phyloP scores from a whole-genome alignment of 345 rosid genomes.

The Lepidium didymum region DNA sequence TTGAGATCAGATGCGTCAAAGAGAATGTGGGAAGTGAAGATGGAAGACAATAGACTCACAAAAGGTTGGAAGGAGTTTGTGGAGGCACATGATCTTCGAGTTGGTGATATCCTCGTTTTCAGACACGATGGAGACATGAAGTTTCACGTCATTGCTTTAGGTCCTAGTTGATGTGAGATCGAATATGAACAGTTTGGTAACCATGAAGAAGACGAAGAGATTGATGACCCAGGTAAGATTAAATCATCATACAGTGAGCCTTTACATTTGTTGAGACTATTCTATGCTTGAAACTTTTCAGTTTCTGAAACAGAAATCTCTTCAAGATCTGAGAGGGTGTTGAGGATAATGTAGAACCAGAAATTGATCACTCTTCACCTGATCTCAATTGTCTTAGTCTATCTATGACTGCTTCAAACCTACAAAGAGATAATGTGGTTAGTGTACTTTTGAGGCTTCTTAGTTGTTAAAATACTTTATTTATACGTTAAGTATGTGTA shows the following conservation, averaged over 20 bases:
- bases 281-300: background rate
- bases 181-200: background rate
- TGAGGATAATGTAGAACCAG: background rate
- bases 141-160: constrained; percentile 11
- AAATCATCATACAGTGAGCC: background rate
- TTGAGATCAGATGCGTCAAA: background rate
- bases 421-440: background rate
- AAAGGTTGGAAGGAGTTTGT: constrained; percentile 4
- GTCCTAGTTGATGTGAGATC: constrained; percentile 6
- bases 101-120: constrained; percentile 2
- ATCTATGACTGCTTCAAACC: background rate
- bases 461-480: background rate
- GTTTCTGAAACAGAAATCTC: background rate
- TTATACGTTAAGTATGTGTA: background rate
- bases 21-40: constrained; percentile 13
- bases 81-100: background rate
- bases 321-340: background rate
- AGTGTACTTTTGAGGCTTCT: background rate
- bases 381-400: background rate
- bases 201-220: background rate
- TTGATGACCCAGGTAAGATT: background rate
- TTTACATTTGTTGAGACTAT: background rate
- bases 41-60: constrained; percentile 3
- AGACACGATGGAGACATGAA: constrained; percentile 9
- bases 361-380: background rate